phyloP scores from a whole-genome alignment of 345 rosid genomes.

The Carallia pectinifolia region DNA sequence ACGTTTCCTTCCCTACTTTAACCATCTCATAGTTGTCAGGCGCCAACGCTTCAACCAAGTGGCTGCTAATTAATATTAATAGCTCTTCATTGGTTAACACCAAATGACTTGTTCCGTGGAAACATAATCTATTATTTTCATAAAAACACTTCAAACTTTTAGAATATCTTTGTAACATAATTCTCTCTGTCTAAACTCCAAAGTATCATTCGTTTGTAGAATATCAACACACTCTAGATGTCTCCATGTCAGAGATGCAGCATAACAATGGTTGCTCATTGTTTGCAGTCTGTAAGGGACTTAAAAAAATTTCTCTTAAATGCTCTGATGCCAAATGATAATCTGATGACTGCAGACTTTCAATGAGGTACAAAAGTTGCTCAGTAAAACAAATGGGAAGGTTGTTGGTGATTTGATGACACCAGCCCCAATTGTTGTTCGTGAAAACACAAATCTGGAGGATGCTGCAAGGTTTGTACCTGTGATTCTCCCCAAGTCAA shows the following conservation, averaged over 20 bases:
- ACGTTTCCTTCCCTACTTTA: neutral
- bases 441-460: conserved; percentile 78
- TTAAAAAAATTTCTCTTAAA: neutral
- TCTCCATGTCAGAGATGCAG: neutral
- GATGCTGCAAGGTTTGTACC: conserved; percentile 78
- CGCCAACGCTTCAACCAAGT: neutral
- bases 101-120: too few relatives aligned
- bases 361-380: conserved; percentile 78
- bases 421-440: conserved; percentile 77
- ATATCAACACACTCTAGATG: neutral
- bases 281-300: neutral
- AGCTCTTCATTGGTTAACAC: too few relatives aligned
- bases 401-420: conserved; percentile 87
- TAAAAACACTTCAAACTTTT: too few relatives aligned
- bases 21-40: neutral
- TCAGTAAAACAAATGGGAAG: conserved; percentile 83
- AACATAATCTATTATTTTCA: too few relatives aligned
- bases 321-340: neutral
- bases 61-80: neutral
- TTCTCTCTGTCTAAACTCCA: too few relatives aligned
- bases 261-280: neutral
- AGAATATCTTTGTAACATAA: too few relatives aligned
- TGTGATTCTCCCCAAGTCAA: neutral
- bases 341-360: conserved; percentile 58
- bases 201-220: too few relatives aligned